These are phyloP conservation scores for Kwoniella shandongensis DNA, from an alignment of 768 basidiomycete species.

Conservation along the genomic window DNA sequence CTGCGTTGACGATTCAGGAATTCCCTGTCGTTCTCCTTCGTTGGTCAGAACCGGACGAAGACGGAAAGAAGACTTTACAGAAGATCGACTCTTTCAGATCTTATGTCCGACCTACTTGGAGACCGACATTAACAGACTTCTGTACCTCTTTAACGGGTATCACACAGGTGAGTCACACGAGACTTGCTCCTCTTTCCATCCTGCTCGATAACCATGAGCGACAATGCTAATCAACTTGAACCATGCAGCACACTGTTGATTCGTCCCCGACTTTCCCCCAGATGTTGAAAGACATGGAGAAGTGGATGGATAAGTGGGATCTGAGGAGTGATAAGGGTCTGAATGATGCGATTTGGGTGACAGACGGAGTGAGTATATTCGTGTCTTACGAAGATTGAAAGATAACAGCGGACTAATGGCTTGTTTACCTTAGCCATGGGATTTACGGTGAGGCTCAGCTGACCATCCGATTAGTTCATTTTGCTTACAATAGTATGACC, in stretches of 20 bases:
- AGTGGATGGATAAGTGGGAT: constrained; percentile 69
- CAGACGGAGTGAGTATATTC: constrained; percentile 46
- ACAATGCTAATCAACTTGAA: constrained; percentile 5
- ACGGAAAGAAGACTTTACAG: constrained; percentile 58
- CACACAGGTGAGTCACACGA: constrained; percentile 73
- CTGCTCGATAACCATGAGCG: background rate
- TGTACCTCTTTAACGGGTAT: constrained; percentile 88
- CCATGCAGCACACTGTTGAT: constrained; percentile 72
- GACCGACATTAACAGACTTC: constrained; percentile 74
- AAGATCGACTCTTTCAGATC: constrained; percentile 79
- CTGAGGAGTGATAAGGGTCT: constrained; percentile 58
- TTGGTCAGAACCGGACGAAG: constrained; percentile 58
- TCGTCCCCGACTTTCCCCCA: constrained; percentile 71
- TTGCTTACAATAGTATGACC: too few species aligned
- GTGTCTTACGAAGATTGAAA: background rate
- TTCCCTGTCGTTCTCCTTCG: constrained; percentile 85
- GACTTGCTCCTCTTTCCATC: background rate
- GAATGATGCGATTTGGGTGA: constrained; percentile 47
- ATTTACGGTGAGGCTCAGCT: constrained; percentile 36
- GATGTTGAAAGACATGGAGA: constrained; percentile 64
- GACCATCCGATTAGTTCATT: too few species aligned
- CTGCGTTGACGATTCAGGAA: constrained; percentile 63
- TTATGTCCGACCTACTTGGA: constrained; percentile 86
- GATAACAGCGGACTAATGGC: background rate
- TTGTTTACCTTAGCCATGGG: constrained; percentile 42